Evolutionary conservation across 495 filamentous ascomycete genomes (phyloP).

Genomic region (Podospora fimiseda): DNA sequence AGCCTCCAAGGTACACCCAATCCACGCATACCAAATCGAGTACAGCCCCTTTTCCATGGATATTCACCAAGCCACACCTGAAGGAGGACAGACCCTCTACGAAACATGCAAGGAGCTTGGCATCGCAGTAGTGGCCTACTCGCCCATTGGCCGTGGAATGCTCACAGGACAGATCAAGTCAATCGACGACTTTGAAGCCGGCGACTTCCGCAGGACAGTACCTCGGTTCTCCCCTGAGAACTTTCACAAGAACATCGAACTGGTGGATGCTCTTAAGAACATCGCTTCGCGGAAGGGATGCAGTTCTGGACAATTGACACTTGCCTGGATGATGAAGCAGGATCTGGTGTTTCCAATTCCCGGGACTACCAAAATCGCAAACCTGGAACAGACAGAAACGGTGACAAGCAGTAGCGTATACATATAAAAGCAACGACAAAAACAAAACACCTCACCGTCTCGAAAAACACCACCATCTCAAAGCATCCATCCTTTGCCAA

Average conservation of each 20-base stretch:
- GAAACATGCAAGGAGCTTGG: slow-evolving; percentile 61
- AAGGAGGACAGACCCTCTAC: too few species aligned
- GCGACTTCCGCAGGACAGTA: slow-evolving; percentile 35
- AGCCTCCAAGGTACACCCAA: slow-evolving; percentile 61
- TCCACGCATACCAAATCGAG: slow-evolving; percentile 74
- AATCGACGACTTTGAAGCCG: slow-evolving; percentile 55
- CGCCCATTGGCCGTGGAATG: slow-evolving; percentile 46
- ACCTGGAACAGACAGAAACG: too few species aligned
- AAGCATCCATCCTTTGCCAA: neutral
- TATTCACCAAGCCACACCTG: slow-evolving; percentile 53
- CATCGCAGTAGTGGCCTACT: slow-evolving; percentile 64
- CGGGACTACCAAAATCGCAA: too few species aligned
- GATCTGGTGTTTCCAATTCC: slow-evolving; percentile 53
- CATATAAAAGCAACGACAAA: too few species aligned
- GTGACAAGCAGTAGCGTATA: too few species aligned
- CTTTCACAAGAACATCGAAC: slow-evolving; percentile 65
- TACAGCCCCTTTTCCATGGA: slow-evolving; percentile 61
- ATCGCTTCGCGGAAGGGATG: slow-evolving; percentile 50
- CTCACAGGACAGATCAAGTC: slow-evolving; percentile 59
- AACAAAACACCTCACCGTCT: neutral
- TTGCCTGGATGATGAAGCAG: slow-evolving; percentile 50
- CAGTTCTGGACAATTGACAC: slow-evolving; percentile 53
- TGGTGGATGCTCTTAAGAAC: slow-evolving; percentile 58
- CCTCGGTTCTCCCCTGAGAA: slow-evolving; percentile 64
- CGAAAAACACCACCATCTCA: neutral